Percentiles rank a stretch among this genome's conserved stretches.
phyloP scores from a whole-genome alignment of 2,329 filamentous ascomycete genomes.

The Cercospora sp. region DNA sequence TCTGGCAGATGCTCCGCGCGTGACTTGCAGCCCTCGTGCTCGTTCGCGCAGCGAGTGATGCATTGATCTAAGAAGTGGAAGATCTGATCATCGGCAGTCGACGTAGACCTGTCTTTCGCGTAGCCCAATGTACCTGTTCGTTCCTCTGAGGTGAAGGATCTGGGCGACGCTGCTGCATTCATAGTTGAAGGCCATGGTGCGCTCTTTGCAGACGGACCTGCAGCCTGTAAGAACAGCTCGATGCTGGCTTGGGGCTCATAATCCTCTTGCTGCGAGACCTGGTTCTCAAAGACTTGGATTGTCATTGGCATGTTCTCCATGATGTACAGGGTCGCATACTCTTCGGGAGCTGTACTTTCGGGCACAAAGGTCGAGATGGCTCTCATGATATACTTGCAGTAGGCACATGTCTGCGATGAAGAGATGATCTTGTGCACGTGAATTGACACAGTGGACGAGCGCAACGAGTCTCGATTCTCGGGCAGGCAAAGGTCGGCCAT shows the following conservation, averaged over 20 bases:
- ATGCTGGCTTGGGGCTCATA: neutral
- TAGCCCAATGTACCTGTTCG: neutral
- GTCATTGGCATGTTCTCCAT: conserved; percentile 3
- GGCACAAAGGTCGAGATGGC: neutral
- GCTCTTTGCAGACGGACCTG: neutral
- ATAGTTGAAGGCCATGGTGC: too few relatives aligned
- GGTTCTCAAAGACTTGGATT: neutral
- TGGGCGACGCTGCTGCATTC: too few relatives aligned
- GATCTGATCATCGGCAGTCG: neutral
- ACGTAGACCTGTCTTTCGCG: neutral
- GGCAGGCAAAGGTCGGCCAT: neutral
- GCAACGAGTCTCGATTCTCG: neutral
- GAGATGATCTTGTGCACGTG: neutral
- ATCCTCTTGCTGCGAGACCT: neutral
- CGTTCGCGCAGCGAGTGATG: neutral
- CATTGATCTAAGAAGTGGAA: neutral
- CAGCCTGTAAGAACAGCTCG: neutral
- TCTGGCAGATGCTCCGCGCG: neutral
- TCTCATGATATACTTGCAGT: neutral
- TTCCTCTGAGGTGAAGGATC: neutral
- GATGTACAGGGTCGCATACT: neutral
- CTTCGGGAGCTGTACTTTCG: neutral
- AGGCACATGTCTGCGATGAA: neutral
- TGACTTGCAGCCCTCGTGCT: neutral
- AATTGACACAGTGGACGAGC: neutral